Evolutionary conservation across 768 basidiomycete genomes (phyloP).

Genomic region (Podaxis sp.): DNA sequence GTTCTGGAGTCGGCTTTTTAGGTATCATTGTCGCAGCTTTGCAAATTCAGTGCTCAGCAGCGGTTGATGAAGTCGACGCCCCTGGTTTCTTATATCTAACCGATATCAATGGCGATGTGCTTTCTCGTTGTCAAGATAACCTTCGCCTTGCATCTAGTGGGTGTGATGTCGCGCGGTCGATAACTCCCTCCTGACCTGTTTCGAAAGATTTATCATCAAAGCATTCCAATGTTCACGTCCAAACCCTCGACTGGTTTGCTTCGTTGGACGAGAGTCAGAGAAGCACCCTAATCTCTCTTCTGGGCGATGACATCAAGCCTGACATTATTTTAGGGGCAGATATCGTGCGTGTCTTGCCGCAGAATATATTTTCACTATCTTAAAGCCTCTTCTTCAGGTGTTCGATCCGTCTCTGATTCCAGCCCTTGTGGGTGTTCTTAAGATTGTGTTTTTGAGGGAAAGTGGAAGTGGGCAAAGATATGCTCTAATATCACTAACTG

Average conservation of each 20-base stretch:
- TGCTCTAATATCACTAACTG: slow-evolving; percentile 51
- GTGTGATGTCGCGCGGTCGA: slow-evolving; percentile 34
- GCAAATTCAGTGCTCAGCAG: slow-evolving; percentile 35
- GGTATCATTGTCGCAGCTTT: slow-evolving; percentile 60
- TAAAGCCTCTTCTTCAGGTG: slow-evolving; percentile 38
- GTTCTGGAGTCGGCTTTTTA: slow-evolving; percentile 75
- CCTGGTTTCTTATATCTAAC: slow-evolving; percentile 41
- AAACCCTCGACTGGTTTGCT: slow-evolving; percentile 65
- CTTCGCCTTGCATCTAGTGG: slow-evolving; percentile 65
- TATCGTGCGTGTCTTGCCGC: slow-evolving; percentile 33
- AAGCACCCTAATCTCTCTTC: slow-evolving; percentile 25
- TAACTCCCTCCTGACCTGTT: slow-evolving; percentile 12
- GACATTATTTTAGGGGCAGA: slow-evolving; percentile 75
- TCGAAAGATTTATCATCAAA: slow-evolving; percentile 53
- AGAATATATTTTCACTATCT: background rate
- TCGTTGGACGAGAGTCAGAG: slow-evolving; percentile 37
- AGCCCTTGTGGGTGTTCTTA: slow-evolving; percentile 50
- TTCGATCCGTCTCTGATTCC: slow-evolving; percentile 66
- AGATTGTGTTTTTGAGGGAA: slow-evolving; percentile 36
- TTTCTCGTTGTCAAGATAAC: slow-evolving; percentile 60
- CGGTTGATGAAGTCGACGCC: background rate
- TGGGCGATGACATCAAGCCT: slow-evolving; percentile 42
- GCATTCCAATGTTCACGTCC: slow-evolving; percentile 44
- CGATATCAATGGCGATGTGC: slow-evolving; percentile 63
- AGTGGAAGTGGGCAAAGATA: slow-evolving; percentile 12